Percentiles rank a stretch among this genome's conserved stretches.
Conservation (phyloP, 1,284 basidiomycete species). For the Schizophyllum amplum region DNA sequence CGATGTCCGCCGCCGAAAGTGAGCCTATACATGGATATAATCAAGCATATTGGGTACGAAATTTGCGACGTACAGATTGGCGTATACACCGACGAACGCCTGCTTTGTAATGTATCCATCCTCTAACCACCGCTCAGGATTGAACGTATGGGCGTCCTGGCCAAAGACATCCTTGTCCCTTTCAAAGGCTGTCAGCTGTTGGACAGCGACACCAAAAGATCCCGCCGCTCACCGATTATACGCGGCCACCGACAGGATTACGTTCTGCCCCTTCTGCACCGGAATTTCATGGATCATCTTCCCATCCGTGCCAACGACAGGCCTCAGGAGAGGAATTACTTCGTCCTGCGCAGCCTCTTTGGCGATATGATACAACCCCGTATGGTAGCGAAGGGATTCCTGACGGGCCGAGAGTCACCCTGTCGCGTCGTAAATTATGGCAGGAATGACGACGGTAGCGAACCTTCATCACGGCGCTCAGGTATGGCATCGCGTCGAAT, state of each 20-base stretch:
- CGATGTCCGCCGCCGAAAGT: slow-evolving; percentile 35
- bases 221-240: slow-evolving; percentile 38
- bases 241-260: slow-evolving; percentile 27
- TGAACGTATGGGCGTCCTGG: slow-evolving; percentile 4
- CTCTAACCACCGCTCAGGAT: slow-evolving; percentile 7
- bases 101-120: background rate
- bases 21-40: slow-evolving; percentile 21
- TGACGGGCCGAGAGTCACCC: slow-evolving; percentile 5
- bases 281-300: slow-evolving; percentile 26
- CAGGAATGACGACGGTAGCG: background rate
- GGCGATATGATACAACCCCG: slow-evolving; percentile 22
- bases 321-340: slow-evolving; percentile 33
- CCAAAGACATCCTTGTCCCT: slow-evolving; percentile 3
- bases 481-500: slow-evolving; percentile 19
- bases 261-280: slow-evolving; percentile 27
- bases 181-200: background rate
- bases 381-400: slow-evolving; percentile 32
- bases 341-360: slow-evolving; percentile 30
- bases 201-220: no score
- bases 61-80: slow-evolving; percentile 24
- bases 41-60: slow-evolving; percentile 2
- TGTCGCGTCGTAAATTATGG: no score
- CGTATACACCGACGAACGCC: background rate
- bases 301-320: slow-evolving; percentile 28
- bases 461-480: slow-evolving; percentile 17